Base-by-base conservation (phyloP, 176 grass and related monocot species). In the Otatea glauca region DNA sequence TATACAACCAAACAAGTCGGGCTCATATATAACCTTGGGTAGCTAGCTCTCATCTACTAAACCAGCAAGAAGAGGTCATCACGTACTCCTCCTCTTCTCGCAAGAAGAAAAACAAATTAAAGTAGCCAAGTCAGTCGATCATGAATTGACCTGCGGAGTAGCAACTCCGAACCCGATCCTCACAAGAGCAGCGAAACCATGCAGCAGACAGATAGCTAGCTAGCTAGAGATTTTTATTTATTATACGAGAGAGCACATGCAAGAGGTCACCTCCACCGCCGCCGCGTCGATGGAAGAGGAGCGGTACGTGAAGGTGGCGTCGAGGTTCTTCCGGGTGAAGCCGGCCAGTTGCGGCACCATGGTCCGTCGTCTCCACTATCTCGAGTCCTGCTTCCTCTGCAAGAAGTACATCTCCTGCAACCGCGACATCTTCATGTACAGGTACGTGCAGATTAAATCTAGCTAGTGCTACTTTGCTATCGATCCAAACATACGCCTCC, bases 341-440 rank as follows among this genome's bases (percentile, higher is more conserved):
- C 45, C 65, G 14, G 11, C 11, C 0, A 1, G 13, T 11, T 76
- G 2, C 29, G 54, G 2, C 14, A 15, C 20, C 29, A 39, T 39
- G 58, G 10, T 9, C 14, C 24, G 12, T 21, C 70, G 12, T 21
- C 74, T 43, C 47, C 92, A 92, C 88, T 97, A 64, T 70, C 88
- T 97, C n/a, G 88, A 81, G 9, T 37, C 77, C 10, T 97, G 94
- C 77, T 94, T 91, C 75, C 92, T 97, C 73, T 97, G 94, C 92
- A 94, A 97, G 88, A 38, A 7, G 81, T 81, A 5, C 68, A 94
- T 97, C 81, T 44, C 85, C 37, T 4, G 39, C 42, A 23, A 82
- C 66, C 54, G 80, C 49, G 86, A 97, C 74, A 62, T 94, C 84
- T 97, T 94, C 85, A 97, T 97, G 92, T 92, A 94, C 88, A 94